Base-by-base conservation (phyloP, 2,329 filamentous ascomycete genomes). In the Colletotrichum incanum region DNA sequence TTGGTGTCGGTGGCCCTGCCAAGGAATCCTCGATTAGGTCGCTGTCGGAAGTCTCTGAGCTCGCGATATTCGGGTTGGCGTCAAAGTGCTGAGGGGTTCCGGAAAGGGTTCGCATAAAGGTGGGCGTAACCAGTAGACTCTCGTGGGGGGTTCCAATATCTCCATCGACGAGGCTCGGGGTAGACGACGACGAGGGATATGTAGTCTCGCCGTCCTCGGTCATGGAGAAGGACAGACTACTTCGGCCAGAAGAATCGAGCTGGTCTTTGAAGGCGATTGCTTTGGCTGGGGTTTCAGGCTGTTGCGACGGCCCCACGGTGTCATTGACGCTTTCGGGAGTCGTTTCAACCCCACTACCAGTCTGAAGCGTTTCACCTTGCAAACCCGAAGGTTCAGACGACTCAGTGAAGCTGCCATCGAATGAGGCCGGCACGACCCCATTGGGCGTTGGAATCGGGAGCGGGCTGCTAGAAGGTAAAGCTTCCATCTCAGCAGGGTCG, bases 111-210 rank as follows among this genome's bases (percentile, higher is more conserved):
- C 64, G 68, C 62, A 75, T 55, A 39, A 72, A 72, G 5, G 69
- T 58, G 18, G 76, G 77, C 43, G 76, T 77, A 45, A 74, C 64
- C 26, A 76, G 54, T 11, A 75, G 54, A 65, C 75, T 76, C 18
- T 77, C 74, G 39, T 71, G 65, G 37, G 75, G 74, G 34, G 73
- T 77, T 23, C 72, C 73, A 62, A 72, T 62, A 52, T 73, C 74
- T 47, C 65, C 66, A 39, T 75, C 72, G 52, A 72, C 58, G 39
- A 77, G 71, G 59, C 74, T 75, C n/a, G 77, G 77, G 31, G 77
- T 76, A 31, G 73, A 72, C 31, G 75, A 73, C 11, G 75, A 75
- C 9, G 70, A 69, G 16, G 28, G 54, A 70, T 69, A 72, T 37
- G 75, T 73, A 49, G 63, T 60, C 7, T 71, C 61, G 20, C 66